Evolutionary conservation across 2,329 filamentous ascomycete species (phyloP), one percentile per base, ranked within the genome.

Genomic region (Penicillium sp.): DNA sequence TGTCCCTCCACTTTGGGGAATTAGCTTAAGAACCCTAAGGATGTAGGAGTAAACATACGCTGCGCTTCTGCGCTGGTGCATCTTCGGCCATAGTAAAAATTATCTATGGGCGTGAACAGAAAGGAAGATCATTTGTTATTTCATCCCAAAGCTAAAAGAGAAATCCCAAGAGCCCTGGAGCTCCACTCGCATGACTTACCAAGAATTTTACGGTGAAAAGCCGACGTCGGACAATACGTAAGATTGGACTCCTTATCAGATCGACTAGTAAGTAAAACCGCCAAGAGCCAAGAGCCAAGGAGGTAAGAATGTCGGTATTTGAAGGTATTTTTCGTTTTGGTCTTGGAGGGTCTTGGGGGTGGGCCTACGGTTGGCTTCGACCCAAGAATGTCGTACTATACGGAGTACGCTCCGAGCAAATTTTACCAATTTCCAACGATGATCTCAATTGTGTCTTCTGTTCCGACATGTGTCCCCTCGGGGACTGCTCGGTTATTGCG

Each of bases 1-100:
- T 52, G 6, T 52, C 50, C 34, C 18, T 52, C 50, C 50, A 52
- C 50, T 52, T 34, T 12, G 10, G 31, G 29, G n/a, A 38, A 38
- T 52, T 16, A 52, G 50, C 27, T 40, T 18, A 3, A n/a, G 41
- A 48, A 46, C 5, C 23, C 23, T 9, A 29, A n/a, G 6, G 5
- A 37, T 38, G 4, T 5, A 27, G 39, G 15, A n/a, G n/a, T 23
- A 6, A 52, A 52, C 50, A 38, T 46, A 52, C 50, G 34, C 23
- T 39, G 41, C 50, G 50, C 50, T 52, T 46, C 21, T 31, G 46
- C 34, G 41, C 25, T 25, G 41, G 41, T 46, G n/a, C 50, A 18
- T 52, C 34, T 23, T 25, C 32, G 16, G 34, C 32, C 50, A 52
- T 52, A 18, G 25, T 46, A 29, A 16, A 25, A 23, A 25, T 39